Conservation (phyloP, 805 yeast species). For the Spathaspora girioi region DNA sequence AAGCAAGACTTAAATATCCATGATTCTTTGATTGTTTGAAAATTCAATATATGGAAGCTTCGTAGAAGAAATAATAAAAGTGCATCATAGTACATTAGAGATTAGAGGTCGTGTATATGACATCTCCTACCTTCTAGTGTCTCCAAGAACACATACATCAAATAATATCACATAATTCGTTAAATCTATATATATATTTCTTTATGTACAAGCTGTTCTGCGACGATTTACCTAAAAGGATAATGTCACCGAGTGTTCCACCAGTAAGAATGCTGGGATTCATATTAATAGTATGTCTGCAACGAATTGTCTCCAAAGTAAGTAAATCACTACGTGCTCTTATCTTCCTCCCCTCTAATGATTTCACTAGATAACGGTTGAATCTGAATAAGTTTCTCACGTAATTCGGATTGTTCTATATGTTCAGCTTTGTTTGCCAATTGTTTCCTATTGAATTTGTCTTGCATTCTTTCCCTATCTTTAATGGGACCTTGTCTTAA, state of each 20-base stretch:
- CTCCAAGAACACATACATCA: constrained; percentile 48
- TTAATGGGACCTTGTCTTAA: constrained; percentile 81
- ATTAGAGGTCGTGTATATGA: constrained; percentile 9
- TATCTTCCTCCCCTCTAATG: constrained; percentile 27
- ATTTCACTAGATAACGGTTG: constrained; percentile 55
- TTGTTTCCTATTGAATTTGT: constrained; percentile 43
- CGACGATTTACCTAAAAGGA: not conserved
- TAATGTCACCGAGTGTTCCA: not conserved
- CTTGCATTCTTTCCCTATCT: constrained; percentile 65
- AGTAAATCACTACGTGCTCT: not conserved
- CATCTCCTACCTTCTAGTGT: constrained; percentile 38
- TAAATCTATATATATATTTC: not conserved
- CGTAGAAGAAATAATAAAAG: constrained; percentile 17
- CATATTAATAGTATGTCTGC: too few relatives aligned
- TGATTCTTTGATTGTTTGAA: not conserved
- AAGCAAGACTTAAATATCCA: constrained; percentile 25
- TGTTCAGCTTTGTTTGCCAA: constrained; percentile 61
- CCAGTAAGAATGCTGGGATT: not conserved
- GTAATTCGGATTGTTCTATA: constrained; percentile 57
- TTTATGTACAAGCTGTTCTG: not conserved
- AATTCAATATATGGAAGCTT: constrained; percentile 3
- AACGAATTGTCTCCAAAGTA: too few relatives aligned
- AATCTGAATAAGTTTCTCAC: constrained; percentile 49
- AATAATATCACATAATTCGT: not conserved
- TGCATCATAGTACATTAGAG: constrained; percentile 50